A percentile compares a stretch with the other conserved stretches of the same genome.
phyloP scores from a whole-genome alignment of 2,329 filamentous ascomycete species.

The Venturia nashicola region DNA sequence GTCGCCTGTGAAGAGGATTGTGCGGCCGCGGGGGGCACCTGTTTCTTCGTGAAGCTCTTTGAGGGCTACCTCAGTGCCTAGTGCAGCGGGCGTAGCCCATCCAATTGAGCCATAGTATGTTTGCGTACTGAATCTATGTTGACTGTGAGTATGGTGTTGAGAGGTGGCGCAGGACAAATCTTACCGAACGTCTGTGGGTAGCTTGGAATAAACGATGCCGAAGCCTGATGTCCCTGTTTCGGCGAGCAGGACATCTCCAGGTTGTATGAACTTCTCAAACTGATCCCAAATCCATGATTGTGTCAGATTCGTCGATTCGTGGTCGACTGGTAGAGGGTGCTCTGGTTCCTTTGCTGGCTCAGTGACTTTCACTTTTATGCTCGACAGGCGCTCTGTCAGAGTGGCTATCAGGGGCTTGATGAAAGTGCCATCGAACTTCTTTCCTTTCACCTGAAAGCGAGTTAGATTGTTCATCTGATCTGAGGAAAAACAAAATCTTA shows the following conservation, averaged over 20 bases:
- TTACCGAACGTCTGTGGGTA: constrained; percentile 17
- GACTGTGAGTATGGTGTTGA: neutral
- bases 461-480: constrained; percentile 1
- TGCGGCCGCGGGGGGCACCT: constrained; percentile 21
- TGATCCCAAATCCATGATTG: constrained; percentile 32
- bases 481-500: constrained; percentile 12
- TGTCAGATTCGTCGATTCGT: constrained; percentile 25
- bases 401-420: constrained; percentile 25
- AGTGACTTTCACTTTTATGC: constrained; percentile 2
- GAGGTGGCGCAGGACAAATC: neutral
- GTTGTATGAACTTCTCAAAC: constrained; percentile 24
- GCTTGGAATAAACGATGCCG: constrained; percentile 23
- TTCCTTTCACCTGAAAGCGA: constrained; percentile 17
- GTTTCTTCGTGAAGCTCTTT: constrained; percentile 27
- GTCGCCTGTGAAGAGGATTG: constrained; percentile 49
- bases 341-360: constrained; percentile 8
- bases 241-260: constrained; percentile 26
- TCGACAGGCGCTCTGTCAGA: constrained; percentile 17
- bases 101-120: constrained; percentile 15
- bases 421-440: constrained; percentile 19
- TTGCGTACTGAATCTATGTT: neutral
- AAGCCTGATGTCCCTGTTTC: constrained; percentile 31
- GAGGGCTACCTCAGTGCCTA: constrained; percentile 35
- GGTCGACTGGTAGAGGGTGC: neutral
- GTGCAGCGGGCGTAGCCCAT: constrained; percentile 28